phyloP scores from a whole-genome alignment of 1,284 basidiomycete species.

The Ustilago shanxiensis region DNA sequence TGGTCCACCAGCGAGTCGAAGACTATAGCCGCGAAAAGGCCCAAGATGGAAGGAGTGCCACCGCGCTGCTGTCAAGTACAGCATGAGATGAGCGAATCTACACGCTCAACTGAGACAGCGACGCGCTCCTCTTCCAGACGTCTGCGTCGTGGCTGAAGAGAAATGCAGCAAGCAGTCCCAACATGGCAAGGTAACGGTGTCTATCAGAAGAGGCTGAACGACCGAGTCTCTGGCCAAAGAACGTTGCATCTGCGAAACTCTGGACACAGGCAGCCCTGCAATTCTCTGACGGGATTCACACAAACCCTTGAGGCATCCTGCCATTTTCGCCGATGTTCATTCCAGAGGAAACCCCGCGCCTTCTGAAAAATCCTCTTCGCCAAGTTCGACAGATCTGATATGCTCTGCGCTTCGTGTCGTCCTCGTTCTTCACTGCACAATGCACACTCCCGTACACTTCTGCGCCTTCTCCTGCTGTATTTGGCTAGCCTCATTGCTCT shows the following conservation, averaged over 20 bases:
- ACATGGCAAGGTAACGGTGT: not conserved
- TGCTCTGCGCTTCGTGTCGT: conserved; percentile 27
- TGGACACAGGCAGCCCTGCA: not conserved
- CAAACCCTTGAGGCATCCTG: not conserved
- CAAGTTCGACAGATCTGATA: conserved; percentile 49
- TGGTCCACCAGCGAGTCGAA: not conserved
- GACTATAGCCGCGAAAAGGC: not conserved
- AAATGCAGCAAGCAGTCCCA: conserved; percentile 6
- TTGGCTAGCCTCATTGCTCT: not conserved
- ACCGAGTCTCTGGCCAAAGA: too few species aligned
- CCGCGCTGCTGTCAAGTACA: conserved; percentile 13
- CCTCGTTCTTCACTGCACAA: not conserved
- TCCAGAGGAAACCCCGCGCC: conserved; percentile 14
- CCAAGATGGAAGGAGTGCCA: not conserved
- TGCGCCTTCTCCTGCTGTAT: not conserved
- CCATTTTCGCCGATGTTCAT: conserved; percentile 12
- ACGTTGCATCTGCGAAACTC: not conserved
- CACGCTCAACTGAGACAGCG: conserved; percentile 24
- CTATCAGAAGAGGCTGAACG: not conserved
- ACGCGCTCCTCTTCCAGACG: conserved; percentile 7
- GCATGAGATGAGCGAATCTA: not conserved
- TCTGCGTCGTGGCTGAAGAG: not conserved
- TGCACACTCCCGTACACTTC: not conserved
- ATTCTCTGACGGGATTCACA: too few species aligned
- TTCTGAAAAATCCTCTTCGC: conserved; percentile 17